Base-by-base conservation (phyloP, 2,329 filamentous ascomycete genomes). In the Monosporascus ibericus region DNA sequence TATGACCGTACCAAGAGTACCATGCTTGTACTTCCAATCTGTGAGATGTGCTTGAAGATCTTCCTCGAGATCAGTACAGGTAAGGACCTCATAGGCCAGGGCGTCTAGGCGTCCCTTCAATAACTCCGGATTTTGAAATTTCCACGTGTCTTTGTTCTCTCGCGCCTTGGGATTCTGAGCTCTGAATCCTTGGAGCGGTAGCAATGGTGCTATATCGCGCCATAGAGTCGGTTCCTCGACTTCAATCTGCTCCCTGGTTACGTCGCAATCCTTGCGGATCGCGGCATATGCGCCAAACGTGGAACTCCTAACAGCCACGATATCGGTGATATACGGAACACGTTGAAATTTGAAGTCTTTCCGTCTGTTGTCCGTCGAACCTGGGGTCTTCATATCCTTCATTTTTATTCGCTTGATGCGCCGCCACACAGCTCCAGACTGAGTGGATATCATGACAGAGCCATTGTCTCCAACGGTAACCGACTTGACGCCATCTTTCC, bases 331-430 rank as follows among this genome's bases (percentile, higher is more conserved):
- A 42, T 88, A 91, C 1, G 94, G 87, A 8, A 99, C 84, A 52
- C 94, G 85, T 62, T 92, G 86, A 60, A 97, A 99, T 67, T 99
- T 99, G 75, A 95, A 96, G 65, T 96, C 91, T 60, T 95, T 95
- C 14, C 82, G 80, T 61, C 84, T 88, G 36, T 79, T 75, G 22
- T 85, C 83, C 1, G 72, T 69, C 49, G 50, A 37, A 11, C 58
- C 53, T 17, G 56, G 55, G 36, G 60, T 61, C 50, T 63, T 75
- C 0, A 81, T 76, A 58, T 87, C 84, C 63, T 95, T 95, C 48
- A 87, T 85, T 58, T 92, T 95, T 25, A 81, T 78, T 55, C 94
- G 82, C 64, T 90, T 90, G 49, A 94, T 85, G 53, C 92, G 86
- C 60, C 86, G 86, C 92, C 92, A 99, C 0, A 96, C 92, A 47